Base-by-base conservation (phyloP, 2,329 filamentous ascomycete species). In the Hymenoscyphus linearis region DNA sequence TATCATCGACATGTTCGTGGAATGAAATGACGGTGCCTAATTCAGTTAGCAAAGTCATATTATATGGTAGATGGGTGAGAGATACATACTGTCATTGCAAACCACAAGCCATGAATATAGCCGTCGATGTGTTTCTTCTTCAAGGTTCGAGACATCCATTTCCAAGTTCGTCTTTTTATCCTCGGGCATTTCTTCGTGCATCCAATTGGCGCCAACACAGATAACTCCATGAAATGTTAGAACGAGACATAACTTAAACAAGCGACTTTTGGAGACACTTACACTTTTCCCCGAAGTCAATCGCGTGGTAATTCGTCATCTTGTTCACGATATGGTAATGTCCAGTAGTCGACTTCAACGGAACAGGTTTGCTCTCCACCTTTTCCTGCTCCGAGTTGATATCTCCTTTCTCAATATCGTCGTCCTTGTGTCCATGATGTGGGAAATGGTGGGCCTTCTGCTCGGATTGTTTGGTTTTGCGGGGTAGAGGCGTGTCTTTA, bases 241-340 rank as follows among this genome's bases (percentile, higher is more conserved):
- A 18, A 34, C 14, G 18, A 25, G 10, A 6, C n/a, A 13, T 5
- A 2, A 12, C 44, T 34, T 40, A 31, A 12, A 12, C 47, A 10
- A 12, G n/a, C 31, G 35, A 35, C 25, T 22, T 7, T 16, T 7
- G 31, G n/a, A 55, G 16, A 55, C n/a, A 71, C 78, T 68, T 75
- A 85, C 87, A 90, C 71, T 79, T 80, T 16, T 79, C 75, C 0
- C 87, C 88, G 72, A 87, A 83, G 68, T 92, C 89, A 14, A 90
- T 82, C 0, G 87, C 88, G 14, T 85, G 87, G 72, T 89, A 92
- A 71, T 91, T 88, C 78, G 88, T 88, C n/a, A 90, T 86, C 59
- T 87, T 82, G 64, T 89, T 81, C 5, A 88, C 82, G 50, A 91
- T 83, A 56, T 63, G 76, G 76, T 63, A 80, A 67, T 64, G 75